Percentiles rank a stretch among this genome's conserved stretches.
phyloP scores from a whole-genome alignment of 2,329 filamentous ascomycete species.

The Fusarium sarcochroum region DNA sequence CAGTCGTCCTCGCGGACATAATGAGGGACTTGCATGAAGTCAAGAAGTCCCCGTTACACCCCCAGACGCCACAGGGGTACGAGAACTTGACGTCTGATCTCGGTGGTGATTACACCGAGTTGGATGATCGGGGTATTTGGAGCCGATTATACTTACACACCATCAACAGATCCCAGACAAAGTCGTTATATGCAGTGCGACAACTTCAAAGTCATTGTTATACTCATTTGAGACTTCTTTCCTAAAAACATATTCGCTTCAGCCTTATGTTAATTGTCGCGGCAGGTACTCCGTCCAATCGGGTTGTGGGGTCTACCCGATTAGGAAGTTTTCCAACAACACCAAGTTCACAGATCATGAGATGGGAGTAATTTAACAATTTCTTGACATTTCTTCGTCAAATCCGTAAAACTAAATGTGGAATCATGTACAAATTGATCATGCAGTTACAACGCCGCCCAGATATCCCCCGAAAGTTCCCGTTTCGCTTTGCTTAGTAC shows the following conservation, averaged over 20 bases:
- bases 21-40: background rate
- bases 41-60: background rate
- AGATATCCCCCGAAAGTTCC: slow-evolving; percentile 24
- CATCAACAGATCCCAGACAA: background rate
- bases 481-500: slow-evolving; percentile 34
- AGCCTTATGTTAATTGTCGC: background rate
- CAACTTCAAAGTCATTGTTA: background rate
- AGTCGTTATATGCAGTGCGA: background rate
- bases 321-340: background rate
- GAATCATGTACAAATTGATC: slow-evolving; percentile 46
- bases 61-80: background rate
- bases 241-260: background rate
- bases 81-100: background rate
- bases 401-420: slow-evolving; percentile 34
- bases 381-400: slow-evolving; percentile 42
- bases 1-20: background rate
- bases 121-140: background rate
- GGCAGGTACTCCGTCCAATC: background rate
- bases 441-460: slow-evolving; percentile 41
- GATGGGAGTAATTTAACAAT: slow-evolving; percentile 14
- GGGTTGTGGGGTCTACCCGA: background rate
- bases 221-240: background rate
- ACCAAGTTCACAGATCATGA: slow-evolving; percentile 9
- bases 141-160: background rate
- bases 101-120: slow-evolving; percentile 6